phyloP scores from a whole-genome alignment of 768 basidiomycete species.

The Termitomyces heimii region DNA sequence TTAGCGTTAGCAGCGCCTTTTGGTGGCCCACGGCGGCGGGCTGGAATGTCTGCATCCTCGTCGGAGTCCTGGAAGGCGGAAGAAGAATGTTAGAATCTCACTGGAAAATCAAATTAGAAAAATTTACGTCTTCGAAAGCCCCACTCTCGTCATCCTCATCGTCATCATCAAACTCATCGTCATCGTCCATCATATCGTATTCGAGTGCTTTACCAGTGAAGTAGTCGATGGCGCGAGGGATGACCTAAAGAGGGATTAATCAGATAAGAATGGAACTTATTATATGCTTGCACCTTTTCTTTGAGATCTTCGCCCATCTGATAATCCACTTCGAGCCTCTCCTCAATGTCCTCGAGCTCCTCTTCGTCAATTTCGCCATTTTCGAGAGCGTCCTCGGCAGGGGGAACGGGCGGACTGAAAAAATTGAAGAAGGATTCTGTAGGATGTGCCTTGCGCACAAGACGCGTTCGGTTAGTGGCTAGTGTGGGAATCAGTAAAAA shows the following conservation, averaged over 20 bases:
- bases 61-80: slow-evolving; percentile 51
- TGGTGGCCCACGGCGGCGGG: slow-evolving; percentile 50
- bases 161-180: slow-evolving; percentile 56
- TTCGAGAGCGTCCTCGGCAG: slow-evolving; percentile 62
- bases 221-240: slow-evolving; percentile 93
- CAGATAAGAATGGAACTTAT: neutral
- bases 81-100: slow-evolving; percentile 5
- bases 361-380: slow-evolving; percentile 74
- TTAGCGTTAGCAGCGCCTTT: slow-evolving; percentile 46
- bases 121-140: slow-evolving; percentile 49
- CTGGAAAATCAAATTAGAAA: slow-evolving; percentile 1
- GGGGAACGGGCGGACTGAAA: slow-evolving; percentile 79
- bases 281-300: slow-evolving; percentile 64
- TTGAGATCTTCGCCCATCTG: slow-evolving; percentile 98
- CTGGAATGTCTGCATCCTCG: slow-evolving; percentile 60
- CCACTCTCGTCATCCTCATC: slow-evolving; percentile 31
- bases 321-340: slow-evolving; percentile 93
- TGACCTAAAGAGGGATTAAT: slow-evolving; percentile 47
- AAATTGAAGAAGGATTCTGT: slow-evolving; percentile 99
- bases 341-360: slow-evolving; percentile 86
- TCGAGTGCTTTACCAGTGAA: slow-evolving; percentile 96
- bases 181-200: slow-evolving; percentile 66
- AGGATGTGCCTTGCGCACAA: slow-evolving; percentile 81
- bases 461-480: slow-evolving; percentile 82
- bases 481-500: slow-evolving; percentile 4